A percentile compares a stretch with the other conserved stretches of the same genome.
phyloP scores from a whole-genome alignment of 352 stramenopile genomes.

The Phytophthora podocarpi region DNA sequence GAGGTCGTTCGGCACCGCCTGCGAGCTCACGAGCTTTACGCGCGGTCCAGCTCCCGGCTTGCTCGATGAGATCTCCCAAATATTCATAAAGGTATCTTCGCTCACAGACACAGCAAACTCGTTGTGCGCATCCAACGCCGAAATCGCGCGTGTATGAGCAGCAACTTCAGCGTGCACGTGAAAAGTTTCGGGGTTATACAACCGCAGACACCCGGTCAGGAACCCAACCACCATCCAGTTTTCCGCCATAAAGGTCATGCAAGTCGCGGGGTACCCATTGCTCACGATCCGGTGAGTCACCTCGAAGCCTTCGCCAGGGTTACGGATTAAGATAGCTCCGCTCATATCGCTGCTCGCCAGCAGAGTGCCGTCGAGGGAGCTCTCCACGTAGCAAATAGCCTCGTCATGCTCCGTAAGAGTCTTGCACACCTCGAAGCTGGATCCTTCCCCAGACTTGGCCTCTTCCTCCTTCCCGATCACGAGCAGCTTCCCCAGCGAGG shows the following conservation, averaged over 20 bases:
- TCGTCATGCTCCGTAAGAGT: slow-evolving; percentile 60
- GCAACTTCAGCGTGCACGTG: slow-evolving; percentile 65
- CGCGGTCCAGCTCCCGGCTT: slow-evolving; percentile 25
- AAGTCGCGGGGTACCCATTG: slow-evolving; percentile 51
- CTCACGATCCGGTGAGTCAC: slow-evolving; percentile 63
- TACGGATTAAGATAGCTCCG: slow-evolving; percentile 62
- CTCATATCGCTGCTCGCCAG: slow-evolving; percentile 66
- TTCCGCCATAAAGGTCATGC: slow-evolving; percentile 57
- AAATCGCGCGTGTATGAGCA: slow-evolving; percentile 73
- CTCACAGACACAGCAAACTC: slow-evolving; percentile 63
- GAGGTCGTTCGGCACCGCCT: slow-evolving; percentile 66
- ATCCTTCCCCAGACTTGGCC: slow-evolving; percentile 46
- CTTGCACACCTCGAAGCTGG: slow-evolving; percentile 68
- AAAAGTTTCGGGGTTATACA: slow-evolving; percentile 61
- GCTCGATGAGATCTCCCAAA: slow-evolving; percentile 57
- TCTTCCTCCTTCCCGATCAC: slow-evolving; percentile 59
- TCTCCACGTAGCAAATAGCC: slow-evolving; percentile 66
- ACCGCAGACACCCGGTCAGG: slow-evolving; percentile 57
- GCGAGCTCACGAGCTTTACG: slow-evolving; percentile 65
- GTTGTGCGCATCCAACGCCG: slow-evolving; percentile 58
- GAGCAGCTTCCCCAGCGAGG: slow-evolving; percentile 62
- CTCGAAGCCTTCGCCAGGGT: slow-evolving; percentile 58
- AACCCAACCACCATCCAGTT: slow-evolving; percentile 66
- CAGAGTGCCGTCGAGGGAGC: slow-evolving; percentile 37
- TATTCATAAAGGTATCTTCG: slow-evolving; percentile 83